A percentile compares a stretch with the other conserved stretches of the same genome.
These are phyloP conservation scores for Prunus mongolica DNA, from an alignment of 306 rosid genomes.

Conservation along the genomic window DNA sequence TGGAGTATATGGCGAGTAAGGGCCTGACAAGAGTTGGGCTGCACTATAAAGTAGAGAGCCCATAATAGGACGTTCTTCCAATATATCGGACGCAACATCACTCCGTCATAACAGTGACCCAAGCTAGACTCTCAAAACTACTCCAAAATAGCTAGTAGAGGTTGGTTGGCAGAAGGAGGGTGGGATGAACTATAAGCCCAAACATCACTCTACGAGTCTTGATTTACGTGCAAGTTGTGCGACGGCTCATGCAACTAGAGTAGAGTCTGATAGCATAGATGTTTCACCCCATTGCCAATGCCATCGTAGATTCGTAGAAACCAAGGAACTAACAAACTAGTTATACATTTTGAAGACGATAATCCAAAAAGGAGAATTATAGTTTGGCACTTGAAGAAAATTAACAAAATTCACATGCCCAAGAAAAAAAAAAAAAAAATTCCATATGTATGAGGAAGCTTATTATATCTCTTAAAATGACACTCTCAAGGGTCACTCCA, in stretches of 20 bases:
- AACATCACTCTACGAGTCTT: too few species aligned
- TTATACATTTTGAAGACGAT: not conserved
- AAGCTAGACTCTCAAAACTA: too few species aligned
- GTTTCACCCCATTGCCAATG: not conserved
- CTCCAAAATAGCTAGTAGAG: too few species aligned
- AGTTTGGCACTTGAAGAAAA: slow-evolving; percentile 18
- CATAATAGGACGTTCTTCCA: not conserved
- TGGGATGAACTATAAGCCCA: too few species aligned
- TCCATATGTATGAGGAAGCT: slow-evolving; percentile 34
- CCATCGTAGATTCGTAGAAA: not conserved
- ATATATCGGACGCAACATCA: too few species aligned
- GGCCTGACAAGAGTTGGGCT: not conserved
- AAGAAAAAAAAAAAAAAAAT: not conserved
- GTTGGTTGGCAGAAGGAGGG: too few species aligned
- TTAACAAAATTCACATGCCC: slow-evolving; percentile 31
- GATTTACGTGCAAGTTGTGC: too few species aligned
- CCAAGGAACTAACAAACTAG: not conserved
- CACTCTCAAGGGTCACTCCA: slow-evolving; percentile 47
- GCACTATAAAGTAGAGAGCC: not conserved
- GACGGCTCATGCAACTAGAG: too few species aligned
- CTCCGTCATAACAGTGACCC: too few species aligned
- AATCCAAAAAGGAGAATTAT: not conserved
- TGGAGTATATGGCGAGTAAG: not conserved
- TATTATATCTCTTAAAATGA: slow-evolving; percentile 52
- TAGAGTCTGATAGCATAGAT: too few species aligned